Evolutionary conservation across 2,329 filamentous ascomycete species (phyloP).

Genomic region (Diplodia seriata): DNA sequence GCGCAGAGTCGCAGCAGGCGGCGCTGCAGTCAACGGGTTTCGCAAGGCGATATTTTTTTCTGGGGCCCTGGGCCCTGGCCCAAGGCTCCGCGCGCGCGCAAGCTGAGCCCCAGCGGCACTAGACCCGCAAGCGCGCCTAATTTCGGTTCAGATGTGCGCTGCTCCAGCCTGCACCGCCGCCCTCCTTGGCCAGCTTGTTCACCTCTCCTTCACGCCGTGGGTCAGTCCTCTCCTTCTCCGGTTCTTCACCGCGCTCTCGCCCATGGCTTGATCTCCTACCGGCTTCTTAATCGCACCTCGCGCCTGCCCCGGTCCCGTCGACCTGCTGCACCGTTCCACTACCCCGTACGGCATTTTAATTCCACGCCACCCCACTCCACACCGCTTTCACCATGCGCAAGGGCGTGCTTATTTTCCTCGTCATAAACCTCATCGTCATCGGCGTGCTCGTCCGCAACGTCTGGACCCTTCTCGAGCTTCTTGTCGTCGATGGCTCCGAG

Average conservation of each 20-base stretch:
- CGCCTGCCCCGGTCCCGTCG: conserved; percentile 3
- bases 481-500: conserved; percentile 70
- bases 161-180: conserved; percentile 31
- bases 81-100: conserved; percentile 9
- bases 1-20: not conserved
- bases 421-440: conserved; percentile 70
- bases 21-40: conserved; percentile 1
- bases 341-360: conserved; percentile 29
- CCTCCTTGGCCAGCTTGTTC: conserved; percentile 29
- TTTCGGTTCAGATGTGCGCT: conserved; percentile 28
- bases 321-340: not conserved
- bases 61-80: conserved; percentile 11
- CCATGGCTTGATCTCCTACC: conserved; percentile 20
- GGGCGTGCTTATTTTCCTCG: conserved; percentile 67
- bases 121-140: conserved; percentile 29
- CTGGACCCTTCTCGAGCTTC: conserved; percentile 73
- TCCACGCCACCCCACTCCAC: conserved; percentile 13
- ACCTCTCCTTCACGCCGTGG: conserved; percentile 26
- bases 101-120: conserved; percentile 23
- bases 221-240: conserved; percentile 12
- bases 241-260: conserved; percentile 6
- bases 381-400: conserved; percentile 60
- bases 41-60: conserved; percentile 3
- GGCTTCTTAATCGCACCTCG: conserved; percentile 24
- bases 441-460: conserved; percentile 70